Percentiles rank a stretch among this genome's conserved stretches.
Evolutionary conservation across 495 filamentous ascomycete species (phyloP).

Genomic region (Xylaria venustula): DNA sequence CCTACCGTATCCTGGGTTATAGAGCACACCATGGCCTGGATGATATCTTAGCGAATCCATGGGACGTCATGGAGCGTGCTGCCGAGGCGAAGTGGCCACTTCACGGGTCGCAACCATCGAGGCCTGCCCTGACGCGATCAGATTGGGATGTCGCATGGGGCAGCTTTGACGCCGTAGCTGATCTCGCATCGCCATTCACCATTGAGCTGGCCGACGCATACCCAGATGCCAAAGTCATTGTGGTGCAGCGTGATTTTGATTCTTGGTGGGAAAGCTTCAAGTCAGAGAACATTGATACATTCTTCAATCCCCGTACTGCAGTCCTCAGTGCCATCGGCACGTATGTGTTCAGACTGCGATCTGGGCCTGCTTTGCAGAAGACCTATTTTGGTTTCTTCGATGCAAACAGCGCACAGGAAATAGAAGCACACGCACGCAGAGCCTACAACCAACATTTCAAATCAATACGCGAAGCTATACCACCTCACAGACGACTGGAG

Average conservation of each 20-base stretch:
- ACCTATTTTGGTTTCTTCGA: neutral
- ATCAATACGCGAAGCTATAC: conserved; percentile 25
- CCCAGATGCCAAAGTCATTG: conserved; percentile 45
- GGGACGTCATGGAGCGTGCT: conserved; percentile 15
- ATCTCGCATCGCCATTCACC: conserved; percentile 35
- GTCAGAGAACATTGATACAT: conserved; percentile 6
- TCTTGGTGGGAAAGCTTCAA: conserved; percentile 35
- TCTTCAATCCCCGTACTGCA: neutral
- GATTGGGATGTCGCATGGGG: conserved; percentile 47
- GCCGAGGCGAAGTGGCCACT: conserved; percentile 30
- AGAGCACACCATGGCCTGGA: conserved; percentile 17
- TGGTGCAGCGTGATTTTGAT: conserved; percentile 37
- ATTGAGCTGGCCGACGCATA: conserved; percentile 42
- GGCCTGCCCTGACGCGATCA: conserved; percentile 17
- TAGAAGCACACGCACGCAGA: neutral
- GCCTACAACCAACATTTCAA: conserved; percentile 10
- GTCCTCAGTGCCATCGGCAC: neutral
- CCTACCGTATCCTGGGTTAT: conserved; percentile 22
- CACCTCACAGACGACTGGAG: conserved; percentile 35
- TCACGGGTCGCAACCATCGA: too few relatives aligned
- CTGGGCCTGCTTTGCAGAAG: neutral
- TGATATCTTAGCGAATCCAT: neutral
- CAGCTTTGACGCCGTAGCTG: conserved; percentile 36
- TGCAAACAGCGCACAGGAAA: neutral
- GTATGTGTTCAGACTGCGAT: neutral